phyloP scores from a whole-genome alignment of 2,329 filamentous ascomycete genomes.

The Zopfia rhizophila region DNA sequence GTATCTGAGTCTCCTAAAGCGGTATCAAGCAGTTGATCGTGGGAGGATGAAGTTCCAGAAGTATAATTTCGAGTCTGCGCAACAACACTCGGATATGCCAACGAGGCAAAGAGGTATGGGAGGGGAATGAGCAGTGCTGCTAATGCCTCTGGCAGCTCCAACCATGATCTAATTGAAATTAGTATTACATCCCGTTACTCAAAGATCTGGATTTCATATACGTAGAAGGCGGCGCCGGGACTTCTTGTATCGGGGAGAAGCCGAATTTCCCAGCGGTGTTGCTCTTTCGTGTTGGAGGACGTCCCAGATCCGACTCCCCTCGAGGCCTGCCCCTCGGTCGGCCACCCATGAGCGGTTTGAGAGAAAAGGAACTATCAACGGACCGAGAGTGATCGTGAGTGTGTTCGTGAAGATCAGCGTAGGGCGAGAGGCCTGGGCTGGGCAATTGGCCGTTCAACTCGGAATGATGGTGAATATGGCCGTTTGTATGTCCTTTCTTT shows the following conservation, averaged over 20 bases:
- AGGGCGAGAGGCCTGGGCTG: conserved; percentile 41
- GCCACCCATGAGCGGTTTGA: conserved; percentile 43
- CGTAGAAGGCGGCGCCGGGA: conserved; percentile 24
- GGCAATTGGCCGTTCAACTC: conserved; percentile 51
- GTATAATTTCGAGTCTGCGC: conserved; percentile 27
- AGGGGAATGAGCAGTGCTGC: conserved; percentile 62
- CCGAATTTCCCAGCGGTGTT: conserved; percentile 32
- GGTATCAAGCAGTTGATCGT: conserved; percentile 32
- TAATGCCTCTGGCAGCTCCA: conserved; percentile 58
- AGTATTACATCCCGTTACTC: conserved; percentile 6
- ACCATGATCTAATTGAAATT: conserved; percentile 38
- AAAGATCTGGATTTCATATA: conserved; percentile 4
- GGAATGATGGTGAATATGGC: conserved; percentile 44
- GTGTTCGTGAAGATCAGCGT: conserved; percentile 31
- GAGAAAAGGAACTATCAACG: conserved; percentile 34
- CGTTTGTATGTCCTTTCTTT: conserved; percentile 27
- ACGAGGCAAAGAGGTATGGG: conserved; percentile 59
- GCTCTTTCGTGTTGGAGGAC: conserved; percentile 41
- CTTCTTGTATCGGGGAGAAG: conserved; percentile 50
- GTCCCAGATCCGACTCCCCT: conserved; percentile 59
- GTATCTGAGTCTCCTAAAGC: conserved; percentile 20
- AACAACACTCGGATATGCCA: conserved; percentile 52
- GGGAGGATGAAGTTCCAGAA: conserved; percentile 14
- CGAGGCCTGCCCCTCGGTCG: conserved; percentile 49
- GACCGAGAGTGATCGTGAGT: conserved; percentile 34